Evolutionary conservation across 768 basidiomycete species (phyloP).

Genomic region (Chalciporus sphaerocephalus): DNA sequence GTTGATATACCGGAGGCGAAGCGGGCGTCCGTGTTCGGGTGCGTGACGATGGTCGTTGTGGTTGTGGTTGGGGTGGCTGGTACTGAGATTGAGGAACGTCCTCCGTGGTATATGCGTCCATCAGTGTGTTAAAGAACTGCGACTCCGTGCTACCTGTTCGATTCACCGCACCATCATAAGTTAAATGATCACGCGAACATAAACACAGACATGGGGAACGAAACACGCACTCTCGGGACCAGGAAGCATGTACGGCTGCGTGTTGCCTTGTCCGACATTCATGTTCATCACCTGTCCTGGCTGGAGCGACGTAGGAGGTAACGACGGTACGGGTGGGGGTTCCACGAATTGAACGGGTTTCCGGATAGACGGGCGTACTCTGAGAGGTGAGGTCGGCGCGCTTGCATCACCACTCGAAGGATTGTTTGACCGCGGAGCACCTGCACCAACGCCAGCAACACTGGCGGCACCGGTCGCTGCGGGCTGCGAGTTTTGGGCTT

Average conservation of each 20-base stretch:
- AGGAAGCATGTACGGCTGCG: slow-evolving; percentile 6
- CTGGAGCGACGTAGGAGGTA: neutral
- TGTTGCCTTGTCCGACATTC: neutral
- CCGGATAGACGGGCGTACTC: slow-evolving; percentile 5
- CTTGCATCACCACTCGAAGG: slow-evolving; percentile 40
- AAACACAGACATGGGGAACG: too few species aligned
- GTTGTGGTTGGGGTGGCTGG: too few species aligned
- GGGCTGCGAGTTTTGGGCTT: too few species aligned
- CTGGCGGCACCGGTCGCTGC: neutral
- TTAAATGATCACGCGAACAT: too few species aligned
- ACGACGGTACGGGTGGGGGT: neutral
- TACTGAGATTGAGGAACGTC: slow-evolving; percentile 24
- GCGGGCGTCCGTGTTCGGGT: slow-evolving; percentile 20
- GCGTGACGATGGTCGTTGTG: too few species aligned
- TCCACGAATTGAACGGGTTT: slow-evolving; percentile 2
- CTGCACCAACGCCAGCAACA: neutral
- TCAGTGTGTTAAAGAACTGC: slow-evolving; percentile 74
- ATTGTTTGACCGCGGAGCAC: slow-evolving; percentile 32
- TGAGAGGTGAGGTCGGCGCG: slow-evolving; percentile 23
- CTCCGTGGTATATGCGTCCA: slow-evolving; percentile 51
- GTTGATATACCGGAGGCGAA: neutral
- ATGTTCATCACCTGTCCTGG: neutral
- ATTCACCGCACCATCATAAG: neutral
- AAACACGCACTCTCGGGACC: slow-evolving; percentile 8
- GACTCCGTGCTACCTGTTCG: slow-evolving; percentile 41